Evolutionary conservation across 176 grass and related monocot species (phyloP), one percentile per base, ranked within the genome.

Genomic region (Carex pumila): DNA sequence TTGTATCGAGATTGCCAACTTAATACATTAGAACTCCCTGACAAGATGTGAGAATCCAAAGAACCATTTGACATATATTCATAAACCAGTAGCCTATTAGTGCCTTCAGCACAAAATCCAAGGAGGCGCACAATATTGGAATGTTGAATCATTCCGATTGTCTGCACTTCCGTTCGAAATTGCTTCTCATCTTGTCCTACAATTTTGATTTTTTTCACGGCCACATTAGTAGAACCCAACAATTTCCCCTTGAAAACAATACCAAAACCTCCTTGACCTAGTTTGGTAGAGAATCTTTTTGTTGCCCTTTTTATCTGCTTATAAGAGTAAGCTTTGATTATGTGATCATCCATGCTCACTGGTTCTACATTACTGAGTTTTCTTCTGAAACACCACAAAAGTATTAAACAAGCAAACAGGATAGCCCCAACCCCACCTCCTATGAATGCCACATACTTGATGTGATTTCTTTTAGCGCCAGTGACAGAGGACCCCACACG

Each of bases 1-100:
- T 30, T 34, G 12, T 81, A 78, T 10, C 91, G 70, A 12, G 56
- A 56, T 7, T 74, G 64, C 90, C 87, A 92, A 39, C 53, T 77
- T 65, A 92, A 34, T 10, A 54, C 0, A 17, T 5, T 22, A 34
- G 85, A 83, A 25, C 37, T 71, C n/a, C 30, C 25, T 53, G 75
- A 41, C 25, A 92, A 92, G 7, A 92, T 64, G 54, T 85, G 80
- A 8, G 52, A 8, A 17, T 82, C 65, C 64, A 92, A 19, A 34
- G 87, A 92, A 37, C 90, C 90, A 62, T 85, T 92, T 21, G 54
- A 19, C 87, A 92, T 87, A 22, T 82, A 83, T 77, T 92, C 90
- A 18, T 92, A 92, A 7, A 92, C 87, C n/a, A 92, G 30, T 29
- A 92, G 52, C 18, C 43, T 89, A 19, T 70, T 85, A 39, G 32